Conservation (phyloP, 2,329 filamentous ascomycete genomes). For the Colletotrichum acutatum region DNA sequence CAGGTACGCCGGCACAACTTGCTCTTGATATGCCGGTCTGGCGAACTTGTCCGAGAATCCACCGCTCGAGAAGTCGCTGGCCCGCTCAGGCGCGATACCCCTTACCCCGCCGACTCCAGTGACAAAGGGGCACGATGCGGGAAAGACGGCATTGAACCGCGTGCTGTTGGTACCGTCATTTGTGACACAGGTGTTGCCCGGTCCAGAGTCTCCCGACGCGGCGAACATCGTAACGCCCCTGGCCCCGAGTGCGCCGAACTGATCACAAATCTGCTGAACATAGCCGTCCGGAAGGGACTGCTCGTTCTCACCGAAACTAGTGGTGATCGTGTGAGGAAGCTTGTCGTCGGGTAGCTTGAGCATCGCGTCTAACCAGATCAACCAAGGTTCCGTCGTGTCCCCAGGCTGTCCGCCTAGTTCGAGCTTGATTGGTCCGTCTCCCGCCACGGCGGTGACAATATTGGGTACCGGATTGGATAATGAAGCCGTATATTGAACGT, state of each 20-base stretch:
- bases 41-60: conserved; percentile 60
- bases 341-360: conserved; percentile 62
- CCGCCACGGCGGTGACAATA: conserved; percentile 45
- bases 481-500: conserved; percentile 49
- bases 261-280: conserved; percentile 60
- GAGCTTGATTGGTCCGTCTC: conserved; percentile 39
- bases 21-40: conserved; percentile 56
- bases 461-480: conserved; percentile 49
- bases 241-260: conserved; percentile 72
- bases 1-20: conserved; percentile 57
- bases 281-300: conserved; percentile 70
- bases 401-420: conserved; percentile 8
- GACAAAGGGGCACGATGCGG: conserved; percentile 65
- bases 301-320: conserved; percentile 79
- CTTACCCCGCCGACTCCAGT: conserved; percentile 71
- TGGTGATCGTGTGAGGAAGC: conserved; percentile 72
- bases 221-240: conserved; percentile 76
- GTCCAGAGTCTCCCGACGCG: conserved; percentile 65
- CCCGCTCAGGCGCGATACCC: conserved; percentile 60
- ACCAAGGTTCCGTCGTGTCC: conserved; percentile 70
- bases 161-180: conserved; percentile 48
- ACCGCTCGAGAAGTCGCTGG: conserved; percentile 62
- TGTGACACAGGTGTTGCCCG: conserved; percentile 47
- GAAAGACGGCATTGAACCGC: conserved; percentile 52
- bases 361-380: conserved; percentile 71